phyloP scores from a whole-genome alignment of 306 rosid species.

The Dryas alaskensis region DNA sequence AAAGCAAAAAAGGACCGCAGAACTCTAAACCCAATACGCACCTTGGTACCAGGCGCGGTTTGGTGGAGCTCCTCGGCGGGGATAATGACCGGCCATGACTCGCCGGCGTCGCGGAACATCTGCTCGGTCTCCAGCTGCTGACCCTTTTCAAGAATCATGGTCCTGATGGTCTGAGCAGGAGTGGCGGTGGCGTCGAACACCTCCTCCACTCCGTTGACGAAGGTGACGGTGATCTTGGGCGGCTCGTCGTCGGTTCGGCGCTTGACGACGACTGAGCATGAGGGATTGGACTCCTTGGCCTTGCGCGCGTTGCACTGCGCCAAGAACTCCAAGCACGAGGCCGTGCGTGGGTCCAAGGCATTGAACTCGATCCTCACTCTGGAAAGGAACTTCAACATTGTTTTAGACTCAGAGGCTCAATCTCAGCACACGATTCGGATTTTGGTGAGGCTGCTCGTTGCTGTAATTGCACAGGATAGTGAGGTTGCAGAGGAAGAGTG shows the following conservation, averaged over 20 bases:
- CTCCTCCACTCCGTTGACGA: conserved; percentile 75
- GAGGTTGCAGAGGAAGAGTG: too few relatives aligned
- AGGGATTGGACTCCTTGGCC: conserved; percentile 86
- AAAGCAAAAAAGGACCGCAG: background rate
- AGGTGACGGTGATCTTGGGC: conserved; percentile 83
- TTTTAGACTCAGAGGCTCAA: background rate
- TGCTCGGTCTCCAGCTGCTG: conserved; percentile 68
- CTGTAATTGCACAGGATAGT: too few relatives aligned
- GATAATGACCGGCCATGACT: conserved; percentile 76
- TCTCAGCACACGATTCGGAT: background rate
- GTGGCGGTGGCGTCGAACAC: conserved; percentile 74
- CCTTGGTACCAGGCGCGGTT: conserved; percentile 59
- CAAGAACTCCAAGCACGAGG: conserved; percentile 88
- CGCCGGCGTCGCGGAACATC: conserved; percentile 84
- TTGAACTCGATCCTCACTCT: conserved; percentile 82
- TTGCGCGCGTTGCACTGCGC: conserved; percentile 90
- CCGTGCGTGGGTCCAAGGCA: conserved; percentile 82
- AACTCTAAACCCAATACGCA: conserved; percentile 21
- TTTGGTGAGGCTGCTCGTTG: background rate
- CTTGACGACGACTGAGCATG: conserved; percentile 73
- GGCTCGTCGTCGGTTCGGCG: conserved; percentile 74
- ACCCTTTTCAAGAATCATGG: conserved; percentile 79
- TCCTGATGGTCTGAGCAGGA: conserved; percentile 67
- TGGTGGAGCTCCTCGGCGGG: conserved; percentile 64
- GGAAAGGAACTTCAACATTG: conserved; percentile 79